phyloP scores from a whole-genome alignment of 495 filamentous ascomycete species.

The Trichoderma parareesei region DNA sequence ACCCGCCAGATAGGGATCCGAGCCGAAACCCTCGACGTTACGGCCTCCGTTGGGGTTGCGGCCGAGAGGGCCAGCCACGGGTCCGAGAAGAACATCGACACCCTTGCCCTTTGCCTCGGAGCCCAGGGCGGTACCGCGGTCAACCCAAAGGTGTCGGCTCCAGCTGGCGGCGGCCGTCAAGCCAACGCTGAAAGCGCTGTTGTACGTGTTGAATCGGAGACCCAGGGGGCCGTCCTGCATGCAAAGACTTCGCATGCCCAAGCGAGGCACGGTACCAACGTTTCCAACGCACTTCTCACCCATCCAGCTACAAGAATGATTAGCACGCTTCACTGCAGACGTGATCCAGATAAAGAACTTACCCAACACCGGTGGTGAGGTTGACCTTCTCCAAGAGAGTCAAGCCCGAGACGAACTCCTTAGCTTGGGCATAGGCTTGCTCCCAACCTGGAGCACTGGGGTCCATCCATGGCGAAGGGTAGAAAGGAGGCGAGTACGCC shows the following conservation, averaged over 20 bases:
- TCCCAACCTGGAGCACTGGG: conserved; percentile 64
- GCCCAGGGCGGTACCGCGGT: conserved; percentile 72
- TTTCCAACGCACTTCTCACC: conserved; percentile 76
- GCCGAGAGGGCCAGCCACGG: conserved; percentile 81
- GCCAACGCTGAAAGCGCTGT: conserved; percentile 73
- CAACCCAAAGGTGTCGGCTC: conserved; percentile 62
- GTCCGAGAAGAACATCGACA: conserved; percentile 78
- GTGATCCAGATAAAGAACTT: conserved; percentile 18
- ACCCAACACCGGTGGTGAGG: conserved; percentile 79
- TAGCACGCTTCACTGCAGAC: not conserved
- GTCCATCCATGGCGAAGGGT: conserved; percentile 79
- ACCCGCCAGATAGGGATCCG: conserved; percentile 72
- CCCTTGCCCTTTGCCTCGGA: conserved; percentile 74
- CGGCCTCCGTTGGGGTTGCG: conserved; percentile 70
- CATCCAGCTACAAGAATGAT: conserved; percentile 51
- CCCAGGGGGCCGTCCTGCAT: conserved; percentile 78
- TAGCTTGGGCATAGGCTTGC: conserved; percentile 68
- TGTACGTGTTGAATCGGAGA: conserved; percentile 66
- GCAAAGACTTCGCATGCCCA: conserved; percentile 76
- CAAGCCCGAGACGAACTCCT: conserved; percentile 70
- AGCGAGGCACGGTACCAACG: conserved; percentile 57
- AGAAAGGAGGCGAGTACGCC: conserved; percentile 48
- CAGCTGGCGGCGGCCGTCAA: conserved; percentile 76
- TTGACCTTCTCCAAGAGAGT: conserved; percentile 90
- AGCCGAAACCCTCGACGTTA: conserved; percentile 79